Conservation (phyloP, 2,329 filamentous ascomycete genomes). For the Diaporthe eres region DNA sequence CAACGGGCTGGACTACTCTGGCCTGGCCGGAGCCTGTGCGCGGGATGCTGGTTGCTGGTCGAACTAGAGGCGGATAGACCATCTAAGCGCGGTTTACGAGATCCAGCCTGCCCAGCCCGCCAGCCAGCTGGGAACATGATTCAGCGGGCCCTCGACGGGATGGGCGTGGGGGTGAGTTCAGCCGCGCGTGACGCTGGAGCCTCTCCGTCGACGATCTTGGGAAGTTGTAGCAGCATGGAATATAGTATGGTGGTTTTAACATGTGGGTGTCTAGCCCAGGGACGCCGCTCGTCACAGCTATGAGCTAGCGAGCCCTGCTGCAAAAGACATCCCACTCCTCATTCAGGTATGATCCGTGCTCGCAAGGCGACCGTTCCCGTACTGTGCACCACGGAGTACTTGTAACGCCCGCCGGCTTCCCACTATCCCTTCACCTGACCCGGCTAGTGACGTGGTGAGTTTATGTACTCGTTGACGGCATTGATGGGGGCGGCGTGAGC, state of each 20-base stretch:
- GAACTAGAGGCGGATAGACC: conserved; percentile 40
- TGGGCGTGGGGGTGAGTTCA: conserved; percentile 38
- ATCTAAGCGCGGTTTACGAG: conserved; percentile 34
- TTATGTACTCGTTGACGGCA: background rate
- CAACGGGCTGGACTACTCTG: conserved; percentile 13
- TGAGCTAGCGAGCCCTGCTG: conserved; percentile 23
- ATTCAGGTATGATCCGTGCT: conserved; percentile 26
- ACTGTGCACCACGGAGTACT: background rate
- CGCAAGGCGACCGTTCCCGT: conserved; percentile 3
- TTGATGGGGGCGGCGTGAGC: conserved; percentile 7
- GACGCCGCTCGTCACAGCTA: background rate
- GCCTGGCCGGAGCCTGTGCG: conserved; percentile 1
- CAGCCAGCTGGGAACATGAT: conserved; percentile 25
- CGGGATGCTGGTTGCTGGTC: conserved; percentile 18
- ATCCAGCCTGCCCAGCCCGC: background rate
- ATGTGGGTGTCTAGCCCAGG: background rate
- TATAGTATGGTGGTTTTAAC: background rate
- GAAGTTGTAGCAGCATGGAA: conserved; percentile 6
- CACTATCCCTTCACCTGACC: conserved; percentile 33
- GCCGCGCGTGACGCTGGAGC: conserved; percentile 31
- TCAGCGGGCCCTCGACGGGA: conserved; percentile 11
- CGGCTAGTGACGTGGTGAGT: conserved; percentile 29
- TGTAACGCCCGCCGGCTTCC: background rate
- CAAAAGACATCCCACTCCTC: conserved; percentile 11
- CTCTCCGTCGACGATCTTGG: background rate